Conservation (phyloP, 2,329 filamentous ascomycete genomes). For the Aspergillus alliaceus region DNA sequence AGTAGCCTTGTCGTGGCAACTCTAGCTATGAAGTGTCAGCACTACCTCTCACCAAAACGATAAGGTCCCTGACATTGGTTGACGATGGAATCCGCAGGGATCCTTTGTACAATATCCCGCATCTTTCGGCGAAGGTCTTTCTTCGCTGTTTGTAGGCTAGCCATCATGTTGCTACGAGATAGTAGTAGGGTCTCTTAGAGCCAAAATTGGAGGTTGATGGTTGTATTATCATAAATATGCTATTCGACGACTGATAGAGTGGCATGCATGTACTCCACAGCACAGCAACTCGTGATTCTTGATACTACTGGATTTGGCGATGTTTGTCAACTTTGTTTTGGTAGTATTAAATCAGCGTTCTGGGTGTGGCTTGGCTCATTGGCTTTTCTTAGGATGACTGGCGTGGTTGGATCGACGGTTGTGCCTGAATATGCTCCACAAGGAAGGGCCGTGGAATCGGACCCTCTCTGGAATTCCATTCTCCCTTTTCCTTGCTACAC, state of each 20-base stretch:
- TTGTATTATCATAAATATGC: too few relatives aligned
- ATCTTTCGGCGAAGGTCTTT: conserved; percentile 71
- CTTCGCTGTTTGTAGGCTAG: conserved; percentile 67
- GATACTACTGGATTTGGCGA: background rate
- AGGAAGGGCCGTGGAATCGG: background rate
- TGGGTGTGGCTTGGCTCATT: background rate
- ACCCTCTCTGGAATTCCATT: conserved; percentile 1
- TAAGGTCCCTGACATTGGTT: conserved; percentile 63
- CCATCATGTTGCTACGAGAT: conserved; percentile 43
- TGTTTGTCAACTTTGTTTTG: background rate
- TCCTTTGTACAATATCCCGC: conserved; percentile 62
- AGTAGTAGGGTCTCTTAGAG: too few relatives aligned
- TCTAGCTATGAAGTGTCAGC: conserved; percentile 53
- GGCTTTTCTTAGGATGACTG: background rate
- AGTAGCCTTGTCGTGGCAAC: conserved; percentile 65
- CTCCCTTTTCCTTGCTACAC: conserved; percentile 2
- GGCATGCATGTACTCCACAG: background rate
- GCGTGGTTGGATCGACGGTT: conserved; percentile 4
- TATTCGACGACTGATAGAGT: too few relatives aligned
- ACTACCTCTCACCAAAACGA: conserved; percentile 31
- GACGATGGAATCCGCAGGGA: conserved; percentile 63
- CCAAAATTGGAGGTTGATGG: background rate
- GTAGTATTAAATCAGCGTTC: background rate
- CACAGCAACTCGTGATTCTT: too few relatives aligned
- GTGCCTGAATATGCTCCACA: conserved; percentile 4